phyloP scores from a whole-genome alignment of 768 basidiomycete species.

The Suillus ampliporus region DNA sequence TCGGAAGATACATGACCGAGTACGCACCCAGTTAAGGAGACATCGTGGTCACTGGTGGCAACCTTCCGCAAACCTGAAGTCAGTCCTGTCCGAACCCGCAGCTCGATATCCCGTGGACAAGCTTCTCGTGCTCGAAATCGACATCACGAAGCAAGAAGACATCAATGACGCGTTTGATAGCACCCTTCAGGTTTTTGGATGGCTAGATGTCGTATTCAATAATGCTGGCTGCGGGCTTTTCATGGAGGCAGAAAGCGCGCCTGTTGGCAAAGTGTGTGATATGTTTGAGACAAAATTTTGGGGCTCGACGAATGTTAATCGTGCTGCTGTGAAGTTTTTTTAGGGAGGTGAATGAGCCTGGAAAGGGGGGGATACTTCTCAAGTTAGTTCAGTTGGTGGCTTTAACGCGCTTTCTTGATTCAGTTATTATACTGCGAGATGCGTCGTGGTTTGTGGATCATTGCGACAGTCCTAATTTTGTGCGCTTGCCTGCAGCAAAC shows the following conservation, averaged over 20 bases:
- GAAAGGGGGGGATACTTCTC: constrained; percentile 41
- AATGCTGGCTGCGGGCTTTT: constrained; percentile 22
- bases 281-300: constrained; percentile 37
- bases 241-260: constrained; percentile 34
- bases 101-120: constrained; percentile 12
- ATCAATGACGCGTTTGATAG: constrained; percentile 19
- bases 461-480: constrained; percentile 17
- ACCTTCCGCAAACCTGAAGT: too few species aligned
- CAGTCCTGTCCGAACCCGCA: constrained; percentile 16
- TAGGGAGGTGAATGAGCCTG: constrained; percentile 40
- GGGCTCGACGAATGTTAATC: constrained; percentile 34
- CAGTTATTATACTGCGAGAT: constrained; percentile 28
- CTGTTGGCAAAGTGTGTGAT: too few species aligned
- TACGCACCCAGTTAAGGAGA: too few species aligned
- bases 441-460: constrained; percentile 7
- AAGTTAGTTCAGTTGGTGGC: constrained; percentile 40
- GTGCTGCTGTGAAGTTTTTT: constrained; percentile 36
- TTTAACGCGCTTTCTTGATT: constrained; percentile 21
- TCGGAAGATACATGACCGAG: too few species aligned
- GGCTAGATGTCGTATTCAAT: constrained; percentile 28
- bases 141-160: constrained; percentile 19
- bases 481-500: constrained; percentile 15
- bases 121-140: constrained; percentile 22
- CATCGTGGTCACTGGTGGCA: too few species aligned
- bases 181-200: constrained; percentile 13